Evolutionary conservation across 2,329 filamentous ascomycete genomes (phyloP).

Genomic region (Aspergillus pseudoterreus): DNA sequence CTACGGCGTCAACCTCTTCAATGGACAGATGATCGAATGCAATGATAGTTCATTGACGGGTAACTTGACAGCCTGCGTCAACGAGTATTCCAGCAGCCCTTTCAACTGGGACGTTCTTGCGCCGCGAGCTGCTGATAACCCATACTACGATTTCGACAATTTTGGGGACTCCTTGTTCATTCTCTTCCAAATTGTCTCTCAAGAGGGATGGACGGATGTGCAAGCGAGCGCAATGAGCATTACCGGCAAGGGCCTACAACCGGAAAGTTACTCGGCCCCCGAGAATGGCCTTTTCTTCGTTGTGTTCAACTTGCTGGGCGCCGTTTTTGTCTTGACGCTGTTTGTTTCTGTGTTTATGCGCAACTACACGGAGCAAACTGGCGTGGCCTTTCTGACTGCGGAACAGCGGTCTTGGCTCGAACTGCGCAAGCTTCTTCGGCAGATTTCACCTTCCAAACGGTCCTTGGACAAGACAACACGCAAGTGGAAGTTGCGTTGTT

Average conservation of each 20-base stretch:
- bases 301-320: conserved; percentile 90
- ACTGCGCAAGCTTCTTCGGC: conserved; percentile 81
- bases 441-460: conserved; percentile 91
- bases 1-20: conserved; percentile 90
- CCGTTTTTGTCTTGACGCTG: conserved; percentile 92
- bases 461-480: conserved; percentile 74
- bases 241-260: conserved; percentile 71
- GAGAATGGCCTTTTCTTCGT: conserved; percentile 94
- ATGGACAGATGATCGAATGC: conserved; percentile 72
- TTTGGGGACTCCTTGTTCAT: conserved; percentile 93
- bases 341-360: conserved; percentile 99
- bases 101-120: conserved; percentile 83
- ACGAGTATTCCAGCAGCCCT: conserved; percentile 73
- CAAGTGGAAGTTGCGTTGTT: conserved; percentile 88
- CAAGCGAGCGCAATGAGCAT: conserved; percentile 80
- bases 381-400: conserved; percentile 89
- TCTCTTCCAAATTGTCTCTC: conserved; percentile 96
- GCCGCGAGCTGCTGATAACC: conserved; percentile 75
- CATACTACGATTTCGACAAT: conserved; percentile 88
- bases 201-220: conserved; percentile 97
- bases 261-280: conserved; percentile 63
- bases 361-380: conserved; percentile 98
- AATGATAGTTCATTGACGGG: conserved; percentile 66
- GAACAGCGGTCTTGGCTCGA: conserved; percentile 98
- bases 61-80: conserved; percentile 67